Base-by-base conservation (phyloP, 2,329 filamentous ascomycete species). In the Falciphora oryzae region DNA sequence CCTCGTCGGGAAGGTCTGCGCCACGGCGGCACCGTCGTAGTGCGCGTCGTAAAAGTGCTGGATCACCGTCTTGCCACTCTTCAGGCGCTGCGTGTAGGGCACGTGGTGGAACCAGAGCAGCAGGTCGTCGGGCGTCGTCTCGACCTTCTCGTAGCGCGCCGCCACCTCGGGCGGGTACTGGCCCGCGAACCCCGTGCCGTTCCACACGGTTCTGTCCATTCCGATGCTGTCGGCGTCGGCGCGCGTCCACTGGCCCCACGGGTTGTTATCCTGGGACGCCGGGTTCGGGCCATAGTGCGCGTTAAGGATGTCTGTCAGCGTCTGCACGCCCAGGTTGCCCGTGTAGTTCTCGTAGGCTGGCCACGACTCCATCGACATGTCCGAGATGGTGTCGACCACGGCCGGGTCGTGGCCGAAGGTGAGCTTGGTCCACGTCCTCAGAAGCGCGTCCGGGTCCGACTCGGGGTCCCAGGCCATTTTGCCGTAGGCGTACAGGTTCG, bases 101-200 rank as follows among this genome's bases (percentile, higher is more conserved):
- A 91, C 86, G 70, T 92, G 89, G 72, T 91, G 89, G 75, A 91
- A 91, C 89, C 89, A 92, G 2, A 91, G 77, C 2, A 91, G 74
- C 1, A 91, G 76, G 28, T 91, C 79, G 66, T 91, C 89, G 0
- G 88, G 88, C 0, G 88, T 91, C 0, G 84, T 87, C 18, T 83
- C 80, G 25, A 86, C 76, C 58, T 82, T 75, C 68, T 91, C 88
- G 71, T 82, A 91, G 69, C 77, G 73, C 3, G 76, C 72, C 0
- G 85, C 83, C 0, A 91, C 73, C 66, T 88, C 84, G 0, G 80
- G 68, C 0, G 88, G 87, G 70, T 91, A 92, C 69, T 90, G 87
- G 0, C 86, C 87, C 0, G 88, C 77, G 67, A 81, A 86, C 0
- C 85, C 84, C 0, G 89, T 91, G 13, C 89, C 89, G 63, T 89